Base-by-base conservation (phyloP, 495 filamentous ascomycete species). In the Usnea hakonensis region DNA sequence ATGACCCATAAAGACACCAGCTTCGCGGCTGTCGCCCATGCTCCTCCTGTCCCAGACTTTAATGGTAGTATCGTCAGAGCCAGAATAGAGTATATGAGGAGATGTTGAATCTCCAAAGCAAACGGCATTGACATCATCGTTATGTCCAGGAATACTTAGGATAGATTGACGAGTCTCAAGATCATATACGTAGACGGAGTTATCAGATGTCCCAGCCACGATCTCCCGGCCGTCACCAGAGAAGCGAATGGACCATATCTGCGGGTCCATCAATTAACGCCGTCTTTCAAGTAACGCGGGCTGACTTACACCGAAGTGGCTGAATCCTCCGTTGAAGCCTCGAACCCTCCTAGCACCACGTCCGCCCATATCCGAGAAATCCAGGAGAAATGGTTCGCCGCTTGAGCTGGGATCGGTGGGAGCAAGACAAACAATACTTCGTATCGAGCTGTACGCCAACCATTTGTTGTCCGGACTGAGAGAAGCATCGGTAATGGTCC, bases 41-140 rank as follows among this genome's bases (percentile, higher is more conserved):
- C 86, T 90, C 23, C 94, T 84, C 52, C 94, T 84, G 72, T 98
- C 94, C 94, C 94, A 98, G 4, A 98, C 92, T 68, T 96, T 95
- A 62, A 83, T 67, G 19, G 79, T 78, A 4, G 75, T 77, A 50
- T 83, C 80, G 61, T 98, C 94, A 3, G 92, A 96, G 41, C 94
- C 94, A 10, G 94, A 97, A 72, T 96, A 98, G 13, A 98, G 79
- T 62, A 98, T 93, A 71, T 98, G 93, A 5, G 94, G 94, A 0
- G 91, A 96, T 21, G 83, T 82, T 57, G 82, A 83, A 73, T 97
- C 94, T 14, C 90, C 94, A 69, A 93, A 97, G 72, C 93, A 97
- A 2, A 98, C 94, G 26, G 94, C 94, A 72, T 98, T 98, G 32
- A 98, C 94, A 72, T 98, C 92, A 64, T 94, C 83, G 14, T 81